These are phyloP conservation scores for Fusarium succisae DNA, from an alignment of 2,329 filamentous ascomycete genomes.

Conservation along the genomic window DNA sequence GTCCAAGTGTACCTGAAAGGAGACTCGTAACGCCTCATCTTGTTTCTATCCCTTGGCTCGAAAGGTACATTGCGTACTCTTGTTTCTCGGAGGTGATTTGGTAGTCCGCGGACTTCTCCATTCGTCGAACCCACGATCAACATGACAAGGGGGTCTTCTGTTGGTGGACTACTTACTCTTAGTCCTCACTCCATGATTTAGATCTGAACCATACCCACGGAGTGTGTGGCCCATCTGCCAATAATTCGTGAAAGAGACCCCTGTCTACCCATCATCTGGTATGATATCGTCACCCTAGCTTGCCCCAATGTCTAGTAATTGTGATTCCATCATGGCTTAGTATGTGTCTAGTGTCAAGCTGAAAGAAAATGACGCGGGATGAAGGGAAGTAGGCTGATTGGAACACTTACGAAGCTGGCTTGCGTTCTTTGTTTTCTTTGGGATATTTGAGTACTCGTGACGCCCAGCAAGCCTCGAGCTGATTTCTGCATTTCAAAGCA, in stretches of 20 bases:
- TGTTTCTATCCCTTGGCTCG: background rate
- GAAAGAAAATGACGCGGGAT: background rate
- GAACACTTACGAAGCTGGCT: background rate
- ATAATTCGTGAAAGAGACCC: background rate
- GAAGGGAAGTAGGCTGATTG: background rate
- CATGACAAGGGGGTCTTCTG: background rate
- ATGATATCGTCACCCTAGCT: background rate
- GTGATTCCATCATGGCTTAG: background rate
- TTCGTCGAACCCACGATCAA: background rate
- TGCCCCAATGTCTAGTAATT: background rate
- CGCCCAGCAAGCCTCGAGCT: background rate
- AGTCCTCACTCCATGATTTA: background rate
- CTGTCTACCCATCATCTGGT: background rate
- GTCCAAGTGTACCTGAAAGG: background rate
- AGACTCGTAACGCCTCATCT: background rate
- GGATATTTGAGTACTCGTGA: background rate
- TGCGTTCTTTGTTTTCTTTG: background rate
- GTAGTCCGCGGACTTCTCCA: background rate
- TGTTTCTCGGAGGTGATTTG: background rate
- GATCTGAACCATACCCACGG: background rate
- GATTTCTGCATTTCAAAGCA: background rate
- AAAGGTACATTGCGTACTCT: background rate
- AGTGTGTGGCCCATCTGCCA: constrained; percentile 1
- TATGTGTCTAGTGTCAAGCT: background rate
- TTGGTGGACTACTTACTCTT: background rate